Evolutionary conservation across 208 protist genomes (phyloP).

Genomic region (Acanthamoeba healyi): DNA sequence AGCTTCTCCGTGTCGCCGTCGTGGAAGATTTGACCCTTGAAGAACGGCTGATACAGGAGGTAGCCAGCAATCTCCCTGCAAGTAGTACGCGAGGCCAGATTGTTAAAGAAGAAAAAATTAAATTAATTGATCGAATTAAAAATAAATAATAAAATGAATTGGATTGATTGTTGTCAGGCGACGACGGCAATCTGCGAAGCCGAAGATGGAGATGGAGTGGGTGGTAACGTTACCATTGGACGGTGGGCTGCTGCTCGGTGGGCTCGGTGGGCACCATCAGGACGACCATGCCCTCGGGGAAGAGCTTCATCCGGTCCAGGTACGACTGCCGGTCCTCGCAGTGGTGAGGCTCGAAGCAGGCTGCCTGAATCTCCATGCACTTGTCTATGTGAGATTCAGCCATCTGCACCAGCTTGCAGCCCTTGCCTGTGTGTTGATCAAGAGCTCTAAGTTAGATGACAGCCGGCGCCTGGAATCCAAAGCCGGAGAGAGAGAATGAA

Average conservation of each 20-base stretch:
- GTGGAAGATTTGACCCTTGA: conserved; percentile 54
- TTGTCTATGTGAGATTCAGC: conserved; percentile 57
- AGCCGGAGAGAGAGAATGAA: no score
- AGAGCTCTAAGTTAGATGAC: neutral
- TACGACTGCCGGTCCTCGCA: conserved; percentile 57
- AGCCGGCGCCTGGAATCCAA: no score
- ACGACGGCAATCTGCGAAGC: neutral
- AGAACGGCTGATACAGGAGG: conserved; percentile 64
- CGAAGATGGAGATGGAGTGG: no score
- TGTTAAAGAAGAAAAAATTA: neutral
- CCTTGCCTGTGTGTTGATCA: neutral
- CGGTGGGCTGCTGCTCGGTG: conserved; percentile 15
- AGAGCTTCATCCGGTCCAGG: conserved; percentile 51
- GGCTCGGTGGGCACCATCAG: conserved; percentile 58
- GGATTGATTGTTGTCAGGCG: neutral
- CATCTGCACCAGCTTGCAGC: conserved; percentile 69
- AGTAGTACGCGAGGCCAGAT: neutral
- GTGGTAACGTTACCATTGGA: neutral
- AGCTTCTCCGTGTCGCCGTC: conserved; percentile 39
- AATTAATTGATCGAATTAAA: neutral
- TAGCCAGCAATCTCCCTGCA: conserved; percentile 67
- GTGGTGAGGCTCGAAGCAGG: conserved; percentile 57
- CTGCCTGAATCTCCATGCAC: conserved; percentile 48
- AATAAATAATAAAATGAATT: neutral
- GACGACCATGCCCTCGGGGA: conserved; percentile 41